Conservation (phyloP, 2,329 filamentous ascomycete genomes). For the Neofusicoccum ribis region DNA sequence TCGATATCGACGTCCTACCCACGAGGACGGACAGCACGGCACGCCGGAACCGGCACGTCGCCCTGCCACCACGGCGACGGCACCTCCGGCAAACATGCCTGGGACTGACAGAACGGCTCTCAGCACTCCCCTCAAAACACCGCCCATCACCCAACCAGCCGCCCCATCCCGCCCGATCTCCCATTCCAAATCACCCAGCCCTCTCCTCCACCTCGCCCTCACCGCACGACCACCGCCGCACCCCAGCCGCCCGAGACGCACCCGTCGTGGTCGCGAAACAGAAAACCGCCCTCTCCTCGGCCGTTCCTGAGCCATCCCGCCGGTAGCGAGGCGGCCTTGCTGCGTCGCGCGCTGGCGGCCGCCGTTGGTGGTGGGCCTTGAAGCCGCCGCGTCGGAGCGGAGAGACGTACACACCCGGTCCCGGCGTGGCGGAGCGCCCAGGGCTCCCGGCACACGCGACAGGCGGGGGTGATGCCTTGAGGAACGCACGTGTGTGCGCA, state of each 20-base stretch:
- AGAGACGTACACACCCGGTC: not conserved
- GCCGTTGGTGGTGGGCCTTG: not conserved
- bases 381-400: not conserved
- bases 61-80: too few relatives aligned
- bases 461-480: not conserved
- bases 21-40: too few relatives aligned
- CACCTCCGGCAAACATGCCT: too few relatives aligned
- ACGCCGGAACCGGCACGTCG: too few relatives aligned
- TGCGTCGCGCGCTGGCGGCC: too few relatives aligned
- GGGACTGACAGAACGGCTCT: too few relatives aligned
- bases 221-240: not conserved
- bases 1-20: too few relatives aligned
- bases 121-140: too few relatives aligned
- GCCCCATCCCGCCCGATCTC: too few relatives aligned
- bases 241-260: too few relatives aligned
- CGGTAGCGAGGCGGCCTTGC: not conserved
- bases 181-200: not conserved
- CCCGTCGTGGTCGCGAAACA: not conserved
- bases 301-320: not conserved
- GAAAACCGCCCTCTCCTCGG: not conserved
- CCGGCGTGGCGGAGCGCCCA: not conserved
- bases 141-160: too few relatives aligned
- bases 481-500: not conserved
- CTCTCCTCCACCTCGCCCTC: not conserved
- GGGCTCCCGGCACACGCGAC: not conserved